Evolutionary conservation across 2,329 filamentous ascomycete species (phyloP).

Genomic region (Cladosporium sp.): DNA sequence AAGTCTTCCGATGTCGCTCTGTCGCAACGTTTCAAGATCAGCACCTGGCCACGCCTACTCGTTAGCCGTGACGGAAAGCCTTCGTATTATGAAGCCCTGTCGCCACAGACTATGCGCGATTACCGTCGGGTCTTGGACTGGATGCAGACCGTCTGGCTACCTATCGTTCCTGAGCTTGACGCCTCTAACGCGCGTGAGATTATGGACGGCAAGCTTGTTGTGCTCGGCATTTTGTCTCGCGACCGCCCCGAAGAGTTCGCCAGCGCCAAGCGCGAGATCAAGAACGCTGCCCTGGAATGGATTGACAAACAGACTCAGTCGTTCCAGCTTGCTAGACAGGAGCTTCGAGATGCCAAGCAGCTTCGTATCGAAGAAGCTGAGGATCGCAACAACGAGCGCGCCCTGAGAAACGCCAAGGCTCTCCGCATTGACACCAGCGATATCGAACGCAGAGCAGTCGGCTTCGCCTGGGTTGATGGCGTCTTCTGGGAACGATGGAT

Average conservation of each 20-base stretch:
- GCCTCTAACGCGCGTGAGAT: conserved; percentile 89
- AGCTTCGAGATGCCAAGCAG: conserved; percentile 91
- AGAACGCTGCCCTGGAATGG: conserved; percentile 94
- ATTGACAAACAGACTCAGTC: conserved; percentile 93
- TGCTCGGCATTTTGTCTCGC: conserved; percentile 82
- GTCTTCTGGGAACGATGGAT: conserved; percentile 98
- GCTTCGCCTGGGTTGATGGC: conserved; percentile 96
- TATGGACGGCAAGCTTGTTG: conserved; percentile 93
- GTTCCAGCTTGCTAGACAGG: conserved; percentile 90
- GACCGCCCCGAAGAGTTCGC: conserved; percentile 77
- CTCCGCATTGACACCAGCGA: conserved; percentile 90
- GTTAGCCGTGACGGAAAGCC: conserved; percentile 87
- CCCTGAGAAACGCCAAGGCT: conserved; percentile 80
- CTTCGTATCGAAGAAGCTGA: conserved; percentile 94
- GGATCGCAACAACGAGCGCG: conserved; percentile 86
- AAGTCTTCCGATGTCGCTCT: conserved; percentile 81
- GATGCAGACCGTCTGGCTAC: conserved; percentile 97
- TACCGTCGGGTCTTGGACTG: conserved; percentile 76
- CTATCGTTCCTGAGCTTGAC: conserved; percentile 90
- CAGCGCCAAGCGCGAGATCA: conserved; percentile 81
- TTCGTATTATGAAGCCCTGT: conserved; percentile 84
- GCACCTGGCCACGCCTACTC: conserved; percentile 90
- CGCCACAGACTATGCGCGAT: conserved; percentile 90
- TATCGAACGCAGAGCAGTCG: conserved; percentile 81
- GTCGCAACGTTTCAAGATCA: conserved; percentile 85